A percentile compares a stretch with the other conserved stretches of the same genome.
phyloP scores from a whole-genome alignment of 441 rosid genomes.

The Brassica hybrid region DNA sequence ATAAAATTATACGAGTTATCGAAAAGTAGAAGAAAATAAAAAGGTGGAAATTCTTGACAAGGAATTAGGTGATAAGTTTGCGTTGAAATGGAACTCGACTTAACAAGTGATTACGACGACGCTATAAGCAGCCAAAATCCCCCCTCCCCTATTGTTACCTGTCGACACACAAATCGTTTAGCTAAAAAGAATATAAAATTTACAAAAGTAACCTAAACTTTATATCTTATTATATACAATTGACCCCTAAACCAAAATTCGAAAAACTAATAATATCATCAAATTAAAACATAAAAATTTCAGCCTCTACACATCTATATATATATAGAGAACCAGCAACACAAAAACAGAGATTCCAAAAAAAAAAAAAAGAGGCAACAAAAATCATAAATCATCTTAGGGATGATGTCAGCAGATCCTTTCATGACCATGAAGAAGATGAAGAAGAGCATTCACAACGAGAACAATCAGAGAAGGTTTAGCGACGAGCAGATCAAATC shows the following conservation, averaged over 20 bases:
- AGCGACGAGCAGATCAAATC: conserved; percentile 86
- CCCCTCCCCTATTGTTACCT: conserved; percentile 38
- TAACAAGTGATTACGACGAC: conserved; percentile 42
- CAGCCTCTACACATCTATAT: background rate
- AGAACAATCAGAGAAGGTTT: conserved; percentile 68
- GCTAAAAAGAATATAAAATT: conserved; percentile 10
- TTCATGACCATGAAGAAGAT: conserved; percentile 42
- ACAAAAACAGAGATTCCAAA: conserved; percentile 31
- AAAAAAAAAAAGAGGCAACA: conserved; percentile 10
- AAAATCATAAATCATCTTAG: conserved; percentile 15
- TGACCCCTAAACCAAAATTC: background rate
- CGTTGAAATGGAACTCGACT: conserved; percentile 35
- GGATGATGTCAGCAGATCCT: conserved; percentile 41
- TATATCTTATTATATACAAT: conserved; percentile 24
- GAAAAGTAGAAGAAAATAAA: conserved; percentile 17
- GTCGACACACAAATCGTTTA: conserved; percentile 42
- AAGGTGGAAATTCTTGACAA: conserved; percentile 33
- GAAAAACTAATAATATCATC: background rate
- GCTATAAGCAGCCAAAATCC: conserved; percentile 42
- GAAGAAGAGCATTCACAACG: conserved; percentile 57
- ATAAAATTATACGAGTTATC: background rate
- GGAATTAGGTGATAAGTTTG: conserved; percentile 38
- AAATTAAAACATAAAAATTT: conserved; percentile 22
- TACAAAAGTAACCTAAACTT: conserved; percentile 28
- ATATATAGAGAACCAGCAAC: conserved; percentile 8